These are phyloP conservation scores for Mycena sanguinolenta DNA, from an alignment of 768 basidiomycete genomes.

Conservation along the genomic window DNA sequence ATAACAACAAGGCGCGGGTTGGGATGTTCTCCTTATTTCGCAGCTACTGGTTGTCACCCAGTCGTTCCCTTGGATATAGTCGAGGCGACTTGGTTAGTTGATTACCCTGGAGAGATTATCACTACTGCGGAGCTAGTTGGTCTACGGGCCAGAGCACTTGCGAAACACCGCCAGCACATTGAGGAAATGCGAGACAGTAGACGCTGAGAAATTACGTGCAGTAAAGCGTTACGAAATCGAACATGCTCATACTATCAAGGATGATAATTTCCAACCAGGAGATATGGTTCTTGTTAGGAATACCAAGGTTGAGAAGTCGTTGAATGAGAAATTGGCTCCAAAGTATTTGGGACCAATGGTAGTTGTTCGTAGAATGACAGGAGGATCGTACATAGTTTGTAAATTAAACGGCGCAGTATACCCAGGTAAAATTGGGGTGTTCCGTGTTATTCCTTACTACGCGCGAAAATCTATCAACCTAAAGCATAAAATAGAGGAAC, in stretches of 20 bases:
- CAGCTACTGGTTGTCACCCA: slow-evolving; percentile 1
- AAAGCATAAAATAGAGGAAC: too few relatives aligned
- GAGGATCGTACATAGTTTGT: neutral
- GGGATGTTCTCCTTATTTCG: slow-evolving; percentile 19
- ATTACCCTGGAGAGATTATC: too few relatives aligned
- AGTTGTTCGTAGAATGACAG: neutral
- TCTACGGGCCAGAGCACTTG: too few relatives aligned
- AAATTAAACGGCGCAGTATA: neutral
- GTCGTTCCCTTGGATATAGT: neutral
- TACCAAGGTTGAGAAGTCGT: neutral
- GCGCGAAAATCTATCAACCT: too few relatives aligned
- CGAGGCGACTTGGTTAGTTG: neutral
- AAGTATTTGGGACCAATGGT: neutral
- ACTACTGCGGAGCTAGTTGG: too few relatives aligned
- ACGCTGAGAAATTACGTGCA: neutral
- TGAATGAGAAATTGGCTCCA: neutral
- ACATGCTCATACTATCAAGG: neutral
- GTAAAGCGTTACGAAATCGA: neutral
- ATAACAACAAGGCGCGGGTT: slow-evolving; percentile 14
- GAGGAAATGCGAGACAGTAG: slow-evolving; percentile 2
- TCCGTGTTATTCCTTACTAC: neutral
- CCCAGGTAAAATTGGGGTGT: slow-evolving; percentile 1
- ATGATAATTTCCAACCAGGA: slow-evolving; percentile 2
- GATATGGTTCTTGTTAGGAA: slow-evolving; percentile 4
- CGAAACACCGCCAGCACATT: neutral